Percentiles rank a stretch among this genome's conserved stretches.
Evolutionary conservation across 305 asterid genomes (phyloP).

Genomic region (Euphrasia arctica): DNA sequence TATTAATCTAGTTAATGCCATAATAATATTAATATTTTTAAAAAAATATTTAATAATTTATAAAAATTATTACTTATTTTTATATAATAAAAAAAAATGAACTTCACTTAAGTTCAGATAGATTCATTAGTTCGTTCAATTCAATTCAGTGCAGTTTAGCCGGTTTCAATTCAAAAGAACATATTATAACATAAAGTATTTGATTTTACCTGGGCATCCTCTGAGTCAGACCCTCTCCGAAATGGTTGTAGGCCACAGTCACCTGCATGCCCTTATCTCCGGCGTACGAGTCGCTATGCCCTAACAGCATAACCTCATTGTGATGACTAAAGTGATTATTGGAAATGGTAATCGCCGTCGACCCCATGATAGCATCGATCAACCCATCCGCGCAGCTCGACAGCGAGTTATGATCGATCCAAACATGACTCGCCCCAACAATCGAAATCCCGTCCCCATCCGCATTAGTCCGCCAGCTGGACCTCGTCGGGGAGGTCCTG

Average conservation of each 20-base stretch:
- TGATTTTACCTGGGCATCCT: conserved; percentile 74
- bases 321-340: conserved; percentile 70
- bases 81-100: no score
- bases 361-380: conserved; percentile 67
- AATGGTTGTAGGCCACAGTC: conserved; percentile 81
- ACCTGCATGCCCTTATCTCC: conserved; percentile 77
- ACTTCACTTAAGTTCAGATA: no score
- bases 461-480: conserved; percentile 60
- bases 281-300: conserved; percentile 57
- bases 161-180: no score
- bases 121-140: no score
- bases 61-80: no score
- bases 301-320: conserved; percentile 74
- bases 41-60: no score
- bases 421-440: conserved; percentile 59
- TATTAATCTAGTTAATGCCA: no score
- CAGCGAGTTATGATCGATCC: conserved; percentile 78
- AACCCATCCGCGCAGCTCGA: conserved; percentile 68
- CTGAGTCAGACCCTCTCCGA: conserved; percentile 65
- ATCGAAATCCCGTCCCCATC: conserved; percentile 81
- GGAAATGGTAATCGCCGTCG: conserved; percentile 72
- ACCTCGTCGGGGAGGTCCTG: conserved; percentile 55
- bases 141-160: background rate
- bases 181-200: no score
- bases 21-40: no score